These are phyloP conservation scores for Aspergillus ochraceus DNA, from an alignment of 2,329 filamentous ascomycete genomes.

Conservation along the genomic window DNA sequence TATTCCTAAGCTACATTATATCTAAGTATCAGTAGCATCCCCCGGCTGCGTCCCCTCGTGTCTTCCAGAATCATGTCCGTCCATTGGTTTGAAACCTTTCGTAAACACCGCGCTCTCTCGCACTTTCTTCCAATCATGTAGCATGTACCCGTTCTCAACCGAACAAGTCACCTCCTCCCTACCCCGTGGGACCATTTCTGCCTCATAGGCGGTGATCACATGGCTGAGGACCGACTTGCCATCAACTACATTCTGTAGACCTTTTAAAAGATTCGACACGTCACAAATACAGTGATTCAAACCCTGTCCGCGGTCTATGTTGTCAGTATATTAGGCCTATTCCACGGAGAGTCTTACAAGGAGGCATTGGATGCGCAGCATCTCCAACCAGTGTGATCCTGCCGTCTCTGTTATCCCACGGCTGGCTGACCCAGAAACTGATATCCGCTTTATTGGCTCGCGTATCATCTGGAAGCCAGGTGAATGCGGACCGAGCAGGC, in stretches of 20 bases:
- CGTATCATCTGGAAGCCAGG: constrained; percentile 7
- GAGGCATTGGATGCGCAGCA: constrained; percentile 11
- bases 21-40: not conserved
- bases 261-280: not conserved
- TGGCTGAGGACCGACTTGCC: not conserved
- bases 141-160: constrained; percentile 6
- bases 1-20: not conserved
- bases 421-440: constrained; percentile 9
- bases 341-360: not conserved
- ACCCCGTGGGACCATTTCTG: constrained; percentile 8
- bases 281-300: constrained; percentile 13
- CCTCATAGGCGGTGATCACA: constrained; percentile 1
- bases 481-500: constrained; percentile 7
- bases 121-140: constrained; percentile 11
- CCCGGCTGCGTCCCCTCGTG: constrained; percentile 1
- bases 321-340: not conserved
- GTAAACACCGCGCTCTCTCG: constrained; percentile 7
- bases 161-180: constrained; percentile 9
- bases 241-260: not conserved
- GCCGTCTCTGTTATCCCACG: constrained; percentile 10
- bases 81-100: constrained; percentile 8
- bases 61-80: constrained; percentile 4
- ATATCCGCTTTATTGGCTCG: constrained; percentile 10
- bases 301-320: constrained; percentile 5
- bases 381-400: constrained; percentile 8